Conservation (phyloP, 169 alveolate species). For the Babesia sp. region DNA sequence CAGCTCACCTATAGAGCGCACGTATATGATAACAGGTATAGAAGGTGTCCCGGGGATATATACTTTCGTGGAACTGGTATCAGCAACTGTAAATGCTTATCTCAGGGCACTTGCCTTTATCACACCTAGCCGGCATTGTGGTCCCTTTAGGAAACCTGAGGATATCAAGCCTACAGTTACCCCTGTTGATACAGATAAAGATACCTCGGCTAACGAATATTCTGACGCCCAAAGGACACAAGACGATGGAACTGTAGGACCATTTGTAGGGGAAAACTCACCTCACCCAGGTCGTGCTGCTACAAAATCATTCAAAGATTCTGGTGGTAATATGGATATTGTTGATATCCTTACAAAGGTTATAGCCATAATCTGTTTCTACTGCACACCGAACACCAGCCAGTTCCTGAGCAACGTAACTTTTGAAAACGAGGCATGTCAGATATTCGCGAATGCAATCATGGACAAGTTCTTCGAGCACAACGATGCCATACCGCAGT, state of each 20-base stretch:
- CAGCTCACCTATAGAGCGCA: conserved; percentile 2
- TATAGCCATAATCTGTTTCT: conserved; percentile 45
- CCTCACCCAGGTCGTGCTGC: background rate
- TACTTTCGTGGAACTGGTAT: conserved; percentile 47
- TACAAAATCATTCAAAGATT: background rate
- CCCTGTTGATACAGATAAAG: background rate
- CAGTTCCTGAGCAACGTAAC: conserved; percentile 26
- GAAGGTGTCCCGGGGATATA: conserved; percentile 46
- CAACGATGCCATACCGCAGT: conserved; percentile 33
- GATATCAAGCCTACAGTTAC: background rate
- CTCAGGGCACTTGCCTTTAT: conserved; percentile 35
- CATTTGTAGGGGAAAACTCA: background rate
- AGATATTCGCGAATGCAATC: conserved; percentile 36
- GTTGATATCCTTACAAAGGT: conserved; percentile 52
- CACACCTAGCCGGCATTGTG: background rate
- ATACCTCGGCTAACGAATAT: background rate
- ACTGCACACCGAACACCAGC: conserved; percentile 53
- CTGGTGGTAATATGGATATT: conserved; percentile 38
- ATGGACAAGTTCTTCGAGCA: conserved; percentile 19
- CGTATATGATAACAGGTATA: conserved; percentile 32
- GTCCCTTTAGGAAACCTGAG: background rate
- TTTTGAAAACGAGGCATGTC: conserved; percentile 48
- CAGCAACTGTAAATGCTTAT: conserved; percentile 33
- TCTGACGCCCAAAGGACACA: background rate
- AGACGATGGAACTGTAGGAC: background rate